Base-by-base conservation (phyloP, 306 rosid genomes). In the Hippophae rhamnoides region DNA sequence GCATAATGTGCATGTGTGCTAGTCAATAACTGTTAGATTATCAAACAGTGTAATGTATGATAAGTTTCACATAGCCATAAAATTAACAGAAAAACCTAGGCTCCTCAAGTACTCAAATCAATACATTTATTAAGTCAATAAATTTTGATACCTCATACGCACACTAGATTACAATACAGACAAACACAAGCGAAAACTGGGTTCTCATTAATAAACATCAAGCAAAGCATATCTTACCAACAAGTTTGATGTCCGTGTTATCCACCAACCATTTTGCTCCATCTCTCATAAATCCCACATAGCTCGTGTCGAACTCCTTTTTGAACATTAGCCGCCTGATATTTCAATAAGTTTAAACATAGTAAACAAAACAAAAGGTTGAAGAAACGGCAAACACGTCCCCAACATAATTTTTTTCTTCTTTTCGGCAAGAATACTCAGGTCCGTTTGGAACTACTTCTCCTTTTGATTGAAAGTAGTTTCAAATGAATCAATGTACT, bases 251-350 rank as follows among this genome's bases (percentile, higher is more conserved):
- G 60, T 84, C 95, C 18, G 95, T 86, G 81, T 89, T 89, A 53
- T 89, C 89, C 72, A 77, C 95, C 62, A 90, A 83, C 97, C 97
- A 90, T 47, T 77, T 75, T 43, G 97, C 95, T 58, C 97, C 97
- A 65, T 89, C 97, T 71, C 12, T 79, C 45, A 76, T 72, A 73
- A 89, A 89, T 64, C 86, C 97, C 54, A 79, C 83, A 58, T 84
- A 89, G 74, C 89, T 86, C 61, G 78, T 0, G 68, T 84, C 95
- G 8, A 63, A 80, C 59, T 80, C 86, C 79, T 84, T 86, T 66
- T 74, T 64, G 68, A 76, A 89, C 97, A 89, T 89, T 6, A 89
- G 93, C 70, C 72, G 75, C 78, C 97, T 86, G 80, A 79, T 54
- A 81, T 43, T 63, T 50, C 47, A 77, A 69, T 14, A 61, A 52